phyloP scores from a whole-genome alignment of 2,329 filamentous ascomycete species.

The Penicillium sp. region DNA sequence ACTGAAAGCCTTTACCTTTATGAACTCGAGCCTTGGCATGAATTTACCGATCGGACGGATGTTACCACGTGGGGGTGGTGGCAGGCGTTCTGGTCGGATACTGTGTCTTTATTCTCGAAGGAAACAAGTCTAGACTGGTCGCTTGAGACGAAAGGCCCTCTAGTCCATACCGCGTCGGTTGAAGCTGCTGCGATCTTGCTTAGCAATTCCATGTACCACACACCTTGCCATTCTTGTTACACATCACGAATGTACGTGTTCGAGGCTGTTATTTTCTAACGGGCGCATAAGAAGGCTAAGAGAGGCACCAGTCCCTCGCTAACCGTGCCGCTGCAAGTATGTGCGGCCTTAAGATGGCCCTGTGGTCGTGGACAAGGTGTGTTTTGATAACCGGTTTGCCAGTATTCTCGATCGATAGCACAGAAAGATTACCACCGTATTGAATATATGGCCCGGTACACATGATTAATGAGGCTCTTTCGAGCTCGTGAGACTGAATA shows the following conservation, averaged over 20 bases:
- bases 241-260: conserved; percentile 16
- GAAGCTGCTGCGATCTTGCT: conserved; percentile 4
- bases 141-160: neutral
- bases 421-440: too few species aligned
- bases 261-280: conserved; percentile 4
- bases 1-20: conserved; percentile 17
- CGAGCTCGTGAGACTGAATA: neutral
- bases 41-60: conserved; percentile 12
- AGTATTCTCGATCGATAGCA: neutral
- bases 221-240: conserved; percentile 19
- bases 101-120: neutral
- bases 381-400: neutral
- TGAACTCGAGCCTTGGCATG: conserved; percentile 8
- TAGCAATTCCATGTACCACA: neutral
- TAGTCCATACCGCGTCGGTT: conserved; percentile 2
- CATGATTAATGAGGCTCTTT: neutral
- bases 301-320: neutral
- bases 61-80: conserved; percentile 5
- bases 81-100: conserved; percentile 8
- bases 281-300: neutral
- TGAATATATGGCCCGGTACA: too few species aligned
- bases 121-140: neutral
- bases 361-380: neutral
- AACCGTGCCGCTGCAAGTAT: neutral
- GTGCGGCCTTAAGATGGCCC: neutral